Base-by-base conservation (phyloP, 495 filamentous ascomycete species). In the Pseudomonodictys pantanalensis region DNA sequence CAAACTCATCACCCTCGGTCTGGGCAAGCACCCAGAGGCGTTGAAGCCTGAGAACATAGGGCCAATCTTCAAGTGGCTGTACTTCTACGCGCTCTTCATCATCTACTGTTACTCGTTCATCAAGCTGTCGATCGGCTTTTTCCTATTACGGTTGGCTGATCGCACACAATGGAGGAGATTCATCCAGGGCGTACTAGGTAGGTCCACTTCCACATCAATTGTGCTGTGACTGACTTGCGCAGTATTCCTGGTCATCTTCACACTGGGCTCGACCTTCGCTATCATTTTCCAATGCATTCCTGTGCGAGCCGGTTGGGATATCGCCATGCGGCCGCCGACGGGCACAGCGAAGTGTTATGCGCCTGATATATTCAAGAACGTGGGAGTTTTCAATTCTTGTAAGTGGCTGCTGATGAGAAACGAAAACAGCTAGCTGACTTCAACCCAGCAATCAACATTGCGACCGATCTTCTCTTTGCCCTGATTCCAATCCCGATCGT, bases 51-150 rank as follows among this genome's bases (percentile, higher is more conserved):
- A 54, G 20, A 58, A 52, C 22, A 45, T 52, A 2, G 15, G 9
- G 18, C 41, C 23, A 8, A 53, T 66, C 2, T 24, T 53, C 20
- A 62, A 50, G 32, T 70, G 65, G 65, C 39, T 56, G 18, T 70
- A 52, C 43, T 54, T 58, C 42, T 45, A 55, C 9, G 28, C 29
- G 0, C 12, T 70, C 9, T 15, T 66, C 10, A 52, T 54, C 12
- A 39, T 53, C 25, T 10, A 54, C 11, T 28, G 58, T 20, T 17
- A 57, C 18, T 60, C 24, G 39, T 62, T 57, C 38, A 41, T 68
- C 24, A 71, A 71, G 50, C 56, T 71, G n/a, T 67, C 64, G 6
- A 57, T 71, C 42, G 66, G 64, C 1, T 62, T 69, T 32, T 71
- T 71, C 33, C 46, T 71, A 22, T 42, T 71, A 42, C 49, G 56